phyloP scores from a whole-genome alignment of 345 rosid genomes.

The Abelmoschus esculentus region DNA sequence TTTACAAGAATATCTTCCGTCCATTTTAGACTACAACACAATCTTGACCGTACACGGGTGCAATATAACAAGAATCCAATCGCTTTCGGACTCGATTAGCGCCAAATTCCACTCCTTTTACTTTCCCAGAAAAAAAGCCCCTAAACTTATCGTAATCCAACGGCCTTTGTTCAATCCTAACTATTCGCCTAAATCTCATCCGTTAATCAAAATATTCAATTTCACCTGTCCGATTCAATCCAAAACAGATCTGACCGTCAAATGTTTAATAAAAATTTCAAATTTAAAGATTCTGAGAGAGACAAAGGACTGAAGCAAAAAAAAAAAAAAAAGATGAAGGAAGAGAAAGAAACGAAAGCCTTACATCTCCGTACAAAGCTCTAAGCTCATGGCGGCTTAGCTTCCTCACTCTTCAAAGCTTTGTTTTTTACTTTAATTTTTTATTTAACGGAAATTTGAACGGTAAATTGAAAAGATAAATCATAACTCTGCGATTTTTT shows the following conservation, averaged over 20 bases:
- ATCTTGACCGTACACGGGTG: not conserved
- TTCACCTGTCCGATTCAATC: not conserved
- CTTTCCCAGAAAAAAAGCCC: not conserved
- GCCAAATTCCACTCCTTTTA: not conserved
- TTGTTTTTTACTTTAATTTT: not conserved
- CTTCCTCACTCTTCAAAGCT: not conserved
- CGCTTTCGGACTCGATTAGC: not conserved
- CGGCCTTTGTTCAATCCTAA: not conserved
- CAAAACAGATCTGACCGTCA: not conserved
- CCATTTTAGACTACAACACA: not conserved
- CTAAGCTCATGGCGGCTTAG: constrained; percentile 5
- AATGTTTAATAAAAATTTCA: not conserved
- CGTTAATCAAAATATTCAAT: not conserved
- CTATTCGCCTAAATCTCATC: not conserved
- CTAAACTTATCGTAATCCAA: not conserved
- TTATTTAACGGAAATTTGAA: not conserved
- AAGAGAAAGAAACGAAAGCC: too few species aligned
- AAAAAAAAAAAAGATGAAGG: not conserved
- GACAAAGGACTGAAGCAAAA: not conserved
- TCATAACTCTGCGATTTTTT: not conserved
- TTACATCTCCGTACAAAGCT: not conserved
- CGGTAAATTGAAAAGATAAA: not conserved
- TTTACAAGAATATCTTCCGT: constrained; percentile 1
- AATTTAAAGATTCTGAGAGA: not conserved
- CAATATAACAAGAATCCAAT: not conserved